Conservation (phyloP, 306 rosid species). For the Vachellia pachyceras region DNA sequence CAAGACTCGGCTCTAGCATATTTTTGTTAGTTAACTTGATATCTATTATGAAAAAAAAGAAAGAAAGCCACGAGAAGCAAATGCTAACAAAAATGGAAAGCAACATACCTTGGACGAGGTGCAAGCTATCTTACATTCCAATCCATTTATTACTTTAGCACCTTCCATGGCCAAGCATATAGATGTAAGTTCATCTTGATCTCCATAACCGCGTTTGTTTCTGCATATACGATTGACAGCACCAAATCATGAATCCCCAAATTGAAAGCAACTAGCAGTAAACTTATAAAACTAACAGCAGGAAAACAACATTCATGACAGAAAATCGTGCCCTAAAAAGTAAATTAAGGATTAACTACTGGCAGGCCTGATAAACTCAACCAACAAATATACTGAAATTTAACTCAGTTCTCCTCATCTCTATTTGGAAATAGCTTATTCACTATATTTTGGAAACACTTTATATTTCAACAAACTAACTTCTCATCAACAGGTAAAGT, state of each 20-base stretch:
- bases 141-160: slow-evolving; percentile 74
- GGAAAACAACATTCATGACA: slow-evolving; percentile 18
- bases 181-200: slow-evolving; percentile 72
- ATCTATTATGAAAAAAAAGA: not conserved
- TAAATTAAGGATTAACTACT: slow-evolving; percentile 6
- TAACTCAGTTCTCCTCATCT: not conserved
- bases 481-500: slow-evolving; percentile 20
- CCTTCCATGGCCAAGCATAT: slow-evolving; percentile 73
- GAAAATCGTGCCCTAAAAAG: slow-evolving; percentile 15
- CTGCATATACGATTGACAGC: slow-evolving; percentile 49
- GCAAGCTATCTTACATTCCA: slow-evolving; percentile 98
- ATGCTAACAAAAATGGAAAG: slow-evolving; percentile 17
- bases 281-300: slow-evolving; percentile 22
- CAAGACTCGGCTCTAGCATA: not conserved
- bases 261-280: slow-evolving; percentile 23
- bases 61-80: slow-evolving; percentile 15
- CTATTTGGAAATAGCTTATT: not conserved
- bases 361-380: not conserved
- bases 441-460: slow-evolving; percentile 2
- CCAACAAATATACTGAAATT: not conserved
- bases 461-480: not conserved
- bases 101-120: slow-evolving; percentile 82
- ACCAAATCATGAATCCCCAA: slow-evolving; percentile 32
- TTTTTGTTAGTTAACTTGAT: not conserved
- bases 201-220: slow-evolving; percentile 64